Evolutionary conservation across 2,329 filamentous ascomycete genomes (phyloP), one percentile per base, ranked within the genome.

Genomic region (Neofusicoccum sp.): DNA sequence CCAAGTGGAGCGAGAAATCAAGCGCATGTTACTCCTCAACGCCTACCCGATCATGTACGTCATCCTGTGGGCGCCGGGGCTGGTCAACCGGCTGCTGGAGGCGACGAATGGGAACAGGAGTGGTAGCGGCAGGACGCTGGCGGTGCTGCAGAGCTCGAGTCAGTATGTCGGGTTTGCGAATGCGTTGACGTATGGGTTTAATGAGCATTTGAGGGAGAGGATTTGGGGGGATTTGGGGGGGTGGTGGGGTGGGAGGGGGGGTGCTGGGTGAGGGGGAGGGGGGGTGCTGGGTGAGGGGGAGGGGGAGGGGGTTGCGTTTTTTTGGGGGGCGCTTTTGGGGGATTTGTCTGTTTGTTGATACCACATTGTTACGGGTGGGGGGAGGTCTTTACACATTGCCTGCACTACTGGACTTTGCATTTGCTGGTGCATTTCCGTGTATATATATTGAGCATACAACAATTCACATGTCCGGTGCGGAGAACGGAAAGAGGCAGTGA

Each of bases 11-110:
- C 61, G 64, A 8, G 66, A 69, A 24, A 63, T 69, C 33, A 65
- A 64, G 62, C 63, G 60, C 31, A 73, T 72, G 68, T 44, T 72
- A 11, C 61, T 72, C 0, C 61, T 73, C 7, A 73, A 73, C 53
- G 69, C 69, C 12, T 74, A 74, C 41, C 71, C 72, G 0, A 63
- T 72, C 9, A 60, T 69, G 1, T 74, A 74, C 60, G 65, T 73
- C 36, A 64, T 72, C 3, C 65, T 73, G 2, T 73, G 71, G 71
- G 63, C 70, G 4, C 71, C 71, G 1, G 71, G 71, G 5, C 71
- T 73, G 3, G 51, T 63, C 6, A 69, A 68, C 40, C 67, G 67
- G 9, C 43, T 69, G 9, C 61, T 65, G 1, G 67, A 68, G 51
- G 65, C 63, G 9, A 60, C 64, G 43, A 20, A 20, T 20, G 67